Evolutionary conservation across 768 basidiomycete genomes (phyloP), one percentile per base, ranked within the genome.

Genomic region (Termitomyces sp.): DNA sequence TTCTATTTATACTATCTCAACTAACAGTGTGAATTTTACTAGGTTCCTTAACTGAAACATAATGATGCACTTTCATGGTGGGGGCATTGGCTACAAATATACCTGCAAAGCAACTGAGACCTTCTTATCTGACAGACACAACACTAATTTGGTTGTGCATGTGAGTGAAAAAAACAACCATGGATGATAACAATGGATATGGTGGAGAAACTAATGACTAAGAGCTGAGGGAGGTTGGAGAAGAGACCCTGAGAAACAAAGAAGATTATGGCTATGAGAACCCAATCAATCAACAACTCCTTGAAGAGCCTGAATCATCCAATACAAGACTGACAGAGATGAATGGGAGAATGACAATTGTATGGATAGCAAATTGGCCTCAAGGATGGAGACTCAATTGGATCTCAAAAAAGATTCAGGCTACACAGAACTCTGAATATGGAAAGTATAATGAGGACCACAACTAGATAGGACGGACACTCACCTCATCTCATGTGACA

Each of bases 381-480:
- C 8, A 24, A 54, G 27, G 53, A 54, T 54, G 49, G 58, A 31
- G 58, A 53, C n/a, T n/a, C n/a, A n/a, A n/a, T n/a, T n/a, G n/a
- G n/a, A n/a, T n/a, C n/a, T n/a, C n/a, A n/a, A n/a, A n/a, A n/a
- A n/a, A n/a, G n/a, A n/a, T n/a, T n/a, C n/a, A n/a, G n/a, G n/a
- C n/a, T n/a, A n/a, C n/a, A n/a, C n/a, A 12, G 54, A 54, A 33
- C 31, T 33, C 31, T 36, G 36, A 6, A n/a, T n/a, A n/a, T n/a
- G n/a, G n/a, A n/a, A n/a, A n/a, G n/a, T n/a, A n/a, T n/a, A n/a
- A n/a, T n/a, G n/a, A n/a, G n/a, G n/a, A n/a, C n/a, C n/a, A n/a
- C n/a, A n/a, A n/a, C n/a, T n/a, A n/a, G n/a, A n/a, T n/a, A n/a
- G n/a, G n/a, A n/a, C n/a, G n/a, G n/a, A n/a, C n/a, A n/a, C n/a